phyloP scores from a whole-genome alignment of 495 filamentous ascomycete species.

The Lepidopterella palustris region DNA sequence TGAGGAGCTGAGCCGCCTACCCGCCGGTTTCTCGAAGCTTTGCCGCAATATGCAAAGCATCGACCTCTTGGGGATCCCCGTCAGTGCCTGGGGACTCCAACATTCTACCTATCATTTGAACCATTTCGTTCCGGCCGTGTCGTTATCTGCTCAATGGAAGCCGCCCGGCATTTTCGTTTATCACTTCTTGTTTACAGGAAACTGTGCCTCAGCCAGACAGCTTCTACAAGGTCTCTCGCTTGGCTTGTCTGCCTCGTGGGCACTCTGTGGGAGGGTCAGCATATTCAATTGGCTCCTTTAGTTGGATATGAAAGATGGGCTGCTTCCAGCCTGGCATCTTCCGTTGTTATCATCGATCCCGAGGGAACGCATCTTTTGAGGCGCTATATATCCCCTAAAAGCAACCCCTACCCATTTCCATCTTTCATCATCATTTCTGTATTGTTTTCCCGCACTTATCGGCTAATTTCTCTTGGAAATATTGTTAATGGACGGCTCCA shows the following conservation, averaged over 20 bases:
- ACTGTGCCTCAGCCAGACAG: constrained; percentile 1
- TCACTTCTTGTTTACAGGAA: background rate
- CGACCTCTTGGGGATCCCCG: background rate
- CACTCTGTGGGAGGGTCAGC: background rate
- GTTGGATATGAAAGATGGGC: background rate
- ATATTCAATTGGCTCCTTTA: background rate
- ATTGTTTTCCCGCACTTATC: background rate
- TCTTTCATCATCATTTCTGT: background rate
- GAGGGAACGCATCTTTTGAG: too few relatives aligned
- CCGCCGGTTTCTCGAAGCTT: background rate
- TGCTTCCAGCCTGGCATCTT: background rate
- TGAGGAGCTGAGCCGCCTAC: too few relatives aligned
- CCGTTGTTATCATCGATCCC: too few relatives aligned
- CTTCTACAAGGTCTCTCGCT: background rate
- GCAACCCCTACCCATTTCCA: background rate
- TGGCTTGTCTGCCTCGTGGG: background rate
- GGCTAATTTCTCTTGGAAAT: background rate
- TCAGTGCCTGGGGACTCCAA: background rate
- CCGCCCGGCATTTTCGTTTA: too few relatives aligned
- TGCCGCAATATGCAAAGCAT: background rate
- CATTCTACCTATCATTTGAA: too few relatives aligned
- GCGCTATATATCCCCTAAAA: background rate
- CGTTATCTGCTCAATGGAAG: too few relatives aligned
- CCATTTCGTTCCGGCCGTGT: too few relatives aligned
- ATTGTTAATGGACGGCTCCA: background rate